Base-by-base conservation (phyloP, 176 grass and related monocot genomes). In the Lolium perenne region DNA sequence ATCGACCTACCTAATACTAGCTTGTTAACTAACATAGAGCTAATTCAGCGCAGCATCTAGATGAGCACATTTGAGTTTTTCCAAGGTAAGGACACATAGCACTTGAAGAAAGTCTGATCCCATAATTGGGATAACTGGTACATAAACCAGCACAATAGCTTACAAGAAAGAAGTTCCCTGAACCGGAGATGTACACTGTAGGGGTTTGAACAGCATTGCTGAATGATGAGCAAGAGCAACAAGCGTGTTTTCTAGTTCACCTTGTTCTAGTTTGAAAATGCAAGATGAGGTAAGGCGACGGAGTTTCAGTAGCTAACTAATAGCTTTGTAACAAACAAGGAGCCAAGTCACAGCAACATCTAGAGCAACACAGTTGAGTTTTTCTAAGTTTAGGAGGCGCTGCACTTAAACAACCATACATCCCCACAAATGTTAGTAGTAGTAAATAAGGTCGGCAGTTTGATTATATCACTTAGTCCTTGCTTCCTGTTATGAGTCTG, bases 111-210 rank as follows among this genome's bases (percentile, higher is more conserved):
- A 63, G 17, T 41, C 32, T 84, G 54, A 62, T 63, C 16, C 54
- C 21, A 64, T 21, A 29, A 32, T 50, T 58, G 38, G 23, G 56
- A 50, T 66, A 54, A 9, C 8, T 55, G 38, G 12, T 48, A 10
- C 62, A 22, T 64, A 17, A 89, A 55, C 17, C n/a, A 57, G 77
- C 80, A 80, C 18, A 66, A 40, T 26, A 49, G 15, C 62, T 50
- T 38, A 74, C 3, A 35, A 70, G 38, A 81, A 84, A n/a, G 2
- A 55, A 25, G 68, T 69, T 41, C 45, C 14, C 70, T 68, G 54
- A 16, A 84, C 57, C 55, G 10, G 17, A 56, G 32, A 79, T 55
- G 25, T 88, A 45, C 45, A 21, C 58, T 74, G 12, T 21, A 35
- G 32, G 32, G 32, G 32, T 69, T 66, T 74, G 20, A 81, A n/a